Evolutionary conservation across 2,329 filamentous ascomycete genomes (phyloP), one percentile per base, ranked within the genome.

Genomic region (Akanthomyces uredinophilus): DNA sequence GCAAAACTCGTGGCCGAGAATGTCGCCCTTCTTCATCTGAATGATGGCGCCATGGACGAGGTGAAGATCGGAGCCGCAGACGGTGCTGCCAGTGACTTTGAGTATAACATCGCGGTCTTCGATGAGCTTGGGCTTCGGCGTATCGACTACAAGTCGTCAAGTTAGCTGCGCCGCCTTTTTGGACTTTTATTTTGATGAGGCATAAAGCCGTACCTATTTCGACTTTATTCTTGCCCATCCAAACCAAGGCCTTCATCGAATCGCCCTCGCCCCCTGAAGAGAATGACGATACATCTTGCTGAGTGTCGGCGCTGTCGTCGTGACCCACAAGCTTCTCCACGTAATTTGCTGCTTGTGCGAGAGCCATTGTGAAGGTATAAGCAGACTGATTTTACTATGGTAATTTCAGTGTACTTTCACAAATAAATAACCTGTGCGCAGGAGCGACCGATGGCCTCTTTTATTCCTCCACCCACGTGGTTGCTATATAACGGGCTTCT

Each of bases 161-260:
- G 16, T 37, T 16, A 39, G 14, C 32, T 29, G 7, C 13, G 22
- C 14, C 35, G 16, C 7, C 22, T 18, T 47, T 46, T 14, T 20
- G 41, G n/a, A n/a, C n/a, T n/a, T n/a, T 18, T 6, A 7, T 53
- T 52, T 35, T 14, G 16, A 11, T 7, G 24, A 18, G n/a, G 11
- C 4, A 16, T 39, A 1, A 61, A 5, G 16, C 13, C 10, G 3
- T 72, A 86, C 83, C 77, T 20, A 96, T 79, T 70, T 89, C 76
- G 52, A 96, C 90, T 35, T 79, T 84, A 69, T 92, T 90, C 79
- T 94, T 95, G 58, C 90, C 89, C 74, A 89, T 86, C 92, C 92
- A 96, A 2, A 83, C 84, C 16, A 96, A 76, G 0, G 92, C 92
- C 73, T 91, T 89, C 89, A 96, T 95, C 18, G 75, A 88, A 68